Evolutionary conservation across 352 stramenopile species (phyloP).

Genomic region (Phytophthora sp.): DNA sequence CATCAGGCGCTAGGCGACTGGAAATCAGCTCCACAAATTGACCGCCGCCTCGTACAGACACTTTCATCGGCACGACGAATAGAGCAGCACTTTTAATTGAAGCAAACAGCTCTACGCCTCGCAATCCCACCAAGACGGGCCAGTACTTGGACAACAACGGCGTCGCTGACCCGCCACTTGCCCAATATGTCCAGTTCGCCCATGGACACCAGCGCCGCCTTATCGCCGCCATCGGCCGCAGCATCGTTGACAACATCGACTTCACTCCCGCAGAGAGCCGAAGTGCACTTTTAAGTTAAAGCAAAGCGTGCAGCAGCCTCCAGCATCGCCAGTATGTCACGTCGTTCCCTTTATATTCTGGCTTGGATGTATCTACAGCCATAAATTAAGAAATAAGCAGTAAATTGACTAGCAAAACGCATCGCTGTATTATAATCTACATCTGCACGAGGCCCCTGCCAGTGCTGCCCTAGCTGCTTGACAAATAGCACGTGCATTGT

Average conservation of each 20-base stretch:
- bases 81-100: background rate
- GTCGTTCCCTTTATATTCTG: too few relatives aligned
- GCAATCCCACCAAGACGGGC: background rate
- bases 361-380: too few relatives aligned
- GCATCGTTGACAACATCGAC: slow-evolving; percentile 1
- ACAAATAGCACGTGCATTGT: too few relatives aligned
- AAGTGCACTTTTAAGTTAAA: too few relatives aligned
- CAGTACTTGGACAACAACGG: slow-evolving; percentile 8
- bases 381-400: too few relatives aligned
- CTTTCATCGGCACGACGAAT: background rate
- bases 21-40: slow-evolving; percentile 1
- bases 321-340: too few relatives aligned
- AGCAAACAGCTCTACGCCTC: background rate
- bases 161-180: background rate
- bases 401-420: too few relatives aligned
- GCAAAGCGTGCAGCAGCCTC: too few relatives aligned
- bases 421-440: too few relatives aligned
- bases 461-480: too few relatives aligned
- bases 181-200: background rate
- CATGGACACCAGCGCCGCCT: slow-evolving; percentile 13
- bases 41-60: background rate
- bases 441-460: too few relatives aligned
- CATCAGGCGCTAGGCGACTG: background rate
- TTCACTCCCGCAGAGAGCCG: too few relatives aligned
- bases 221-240: slow-evolving; percentile 5